A percentile compares a stretch with the other conserved stretches of the same genome.
Conservation (phyloP, 768 basidiomycete genomes). For the Mycena capillaripes region DNA sequence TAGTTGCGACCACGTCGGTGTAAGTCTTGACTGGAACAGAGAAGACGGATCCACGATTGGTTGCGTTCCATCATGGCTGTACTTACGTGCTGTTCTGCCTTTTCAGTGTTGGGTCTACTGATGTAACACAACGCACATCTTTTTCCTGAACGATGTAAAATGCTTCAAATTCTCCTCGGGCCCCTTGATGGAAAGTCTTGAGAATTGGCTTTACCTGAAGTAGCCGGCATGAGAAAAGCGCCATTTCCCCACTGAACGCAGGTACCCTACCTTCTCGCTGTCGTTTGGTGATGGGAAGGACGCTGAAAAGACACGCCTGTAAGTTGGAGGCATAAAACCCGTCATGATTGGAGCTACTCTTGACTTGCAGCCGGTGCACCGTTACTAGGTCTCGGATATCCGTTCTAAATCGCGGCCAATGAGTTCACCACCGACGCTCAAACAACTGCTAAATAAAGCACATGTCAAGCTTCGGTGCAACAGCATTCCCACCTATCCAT, state of each 20-base stretch:
- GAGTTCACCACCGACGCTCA: slow-evolving; percentile 28
- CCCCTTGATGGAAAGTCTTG: slow-evolving; percentile 76
- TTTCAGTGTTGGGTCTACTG: too few species aligned
- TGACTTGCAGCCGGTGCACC: slow-evolving; percentile 51
- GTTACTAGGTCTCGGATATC: slow-evolving; percentile 76
- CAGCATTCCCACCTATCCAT: too few species aligned
- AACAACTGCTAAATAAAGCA: slow-evolving; percentile 46
- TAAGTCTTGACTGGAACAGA: too few species aligned
- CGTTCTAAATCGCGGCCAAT: slow-evolving; percentile 62
- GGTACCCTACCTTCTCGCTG: slow-evolving; percentile 62
- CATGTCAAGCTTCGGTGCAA: too few species aligned
- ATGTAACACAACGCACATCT: slow-evolving; percentile 67
- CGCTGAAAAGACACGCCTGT: slow-evolving; percentile 51
- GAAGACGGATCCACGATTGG: too few species aligned
- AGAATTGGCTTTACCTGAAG: slow-evolving; percentile 66
- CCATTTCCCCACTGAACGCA: slow-evolving; percentile 2
- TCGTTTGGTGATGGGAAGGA: slow-evolving; percentile 72
- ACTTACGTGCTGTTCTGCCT: too few species aligned
- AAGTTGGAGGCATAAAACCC: slow-evolving; percentile 23
- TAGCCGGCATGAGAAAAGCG: slow-evolving; percentile 21
- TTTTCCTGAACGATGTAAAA: slow-evolving; percentile 81
- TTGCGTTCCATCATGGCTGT: too few species aligned
- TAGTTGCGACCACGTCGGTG: too few species aligned
- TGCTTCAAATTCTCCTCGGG: slow-evolving; percentile 72
- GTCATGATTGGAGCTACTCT: slow-evolving; percentile 36